Conservation (phyloP, 345 rosid genomes). For the Melaleuca alternifolia region DNA sequence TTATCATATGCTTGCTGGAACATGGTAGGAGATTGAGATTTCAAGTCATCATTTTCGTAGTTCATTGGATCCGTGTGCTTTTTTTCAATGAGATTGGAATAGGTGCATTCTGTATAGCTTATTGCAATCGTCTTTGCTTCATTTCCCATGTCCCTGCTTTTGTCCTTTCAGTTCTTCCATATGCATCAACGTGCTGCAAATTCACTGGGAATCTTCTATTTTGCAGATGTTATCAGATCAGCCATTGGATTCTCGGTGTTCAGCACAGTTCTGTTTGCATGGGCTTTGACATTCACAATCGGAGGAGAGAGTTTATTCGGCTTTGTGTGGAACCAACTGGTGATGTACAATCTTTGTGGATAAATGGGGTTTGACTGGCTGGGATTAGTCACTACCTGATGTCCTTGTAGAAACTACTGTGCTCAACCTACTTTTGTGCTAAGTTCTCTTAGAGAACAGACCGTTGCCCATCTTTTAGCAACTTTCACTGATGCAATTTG, state of each 20-base stretch:
- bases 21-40: neutral
- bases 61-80: neutral
- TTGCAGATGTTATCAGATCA: slow-evolving; percentile 65
- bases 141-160: neutral
- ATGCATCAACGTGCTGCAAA: accelerated
- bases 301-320: slow-evolving; percentile 87
- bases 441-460: neutral
- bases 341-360: slow-evolving; percentile 92
- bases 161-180: accelerated
- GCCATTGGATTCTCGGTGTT: slow-evolving; percentile 69
- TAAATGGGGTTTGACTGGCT: slow-evolving; percentile 74
- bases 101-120: neutral
- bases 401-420: neutral
- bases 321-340: slow-evolving; percentile 68
- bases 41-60: neutral
- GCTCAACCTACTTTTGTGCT: neutral
- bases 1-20: neutral
- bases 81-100: neutral
- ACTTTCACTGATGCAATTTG: neutral
- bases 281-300: slow-evolving; percentile 86
- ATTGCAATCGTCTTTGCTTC: neutral
- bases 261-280: slow-evolving; percentile 44
- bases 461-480: neutral
- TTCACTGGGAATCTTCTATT: neutral
- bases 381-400: slow-evolving; percentile 11